Evolutionary conservation across 129 eudicot species (phyloP).

Genomic region (Chrysanthemum makinoi): DNA sequence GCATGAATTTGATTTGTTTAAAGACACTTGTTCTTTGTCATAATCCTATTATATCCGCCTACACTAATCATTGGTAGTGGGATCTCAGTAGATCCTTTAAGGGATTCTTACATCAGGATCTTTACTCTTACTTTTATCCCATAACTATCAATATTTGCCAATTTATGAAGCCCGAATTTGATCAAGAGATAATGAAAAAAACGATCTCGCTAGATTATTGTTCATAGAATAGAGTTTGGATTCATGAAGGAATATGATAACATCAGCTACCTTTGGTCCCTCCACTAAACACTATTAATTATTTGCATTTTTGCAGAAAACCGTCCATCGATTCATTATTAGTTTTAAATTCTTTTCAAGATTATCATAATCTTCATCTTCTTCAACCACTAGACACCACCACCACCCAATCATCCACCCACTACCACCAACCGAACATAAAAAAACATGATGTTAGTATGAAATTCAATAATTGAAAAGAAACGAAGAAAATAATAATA

Average conservation of each 20-base stretch:
- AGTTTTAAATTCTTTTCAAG: conserved; percentile 12
- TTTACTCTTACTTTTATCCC: not conserved
- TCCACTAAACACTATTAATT: not conserved
- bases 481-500: too few relatives aligned
- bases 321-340: not conserved
- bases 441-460: not conserved
- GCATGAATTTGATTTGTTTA: conserved; percentile 26
- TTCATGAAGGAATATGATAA: not conserved
- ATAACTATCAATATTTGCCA: not conserved
- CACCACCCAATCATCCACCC: conserved; percentile 19
- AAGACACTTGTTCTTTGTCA: conserved; percentile 24
- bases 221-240: too few relatives aligned
- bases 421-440: conserved; percentile 25
- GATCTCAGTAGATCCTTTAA: conserved; percentile 14
- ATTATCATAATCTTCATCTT: conserved; percentile 23
- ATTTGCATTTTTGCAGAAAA: conserved; percentile 11
- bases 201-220: too few relatives aligned
- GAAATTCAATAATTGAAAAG: not conserved
- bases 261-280: conserved; percentile 8
- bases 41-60: conserved; percentile 17
- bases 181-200: not conserved
- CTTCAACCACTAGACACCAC: conserved; percentile 25
- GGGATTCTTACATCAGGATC: conserved; percentile 6
- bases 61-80: conserved; percentile 22
- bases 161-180: not conserved